Conservation (phyloP, 805 yeast species). For the Henningerozyma blattae region DNA sequence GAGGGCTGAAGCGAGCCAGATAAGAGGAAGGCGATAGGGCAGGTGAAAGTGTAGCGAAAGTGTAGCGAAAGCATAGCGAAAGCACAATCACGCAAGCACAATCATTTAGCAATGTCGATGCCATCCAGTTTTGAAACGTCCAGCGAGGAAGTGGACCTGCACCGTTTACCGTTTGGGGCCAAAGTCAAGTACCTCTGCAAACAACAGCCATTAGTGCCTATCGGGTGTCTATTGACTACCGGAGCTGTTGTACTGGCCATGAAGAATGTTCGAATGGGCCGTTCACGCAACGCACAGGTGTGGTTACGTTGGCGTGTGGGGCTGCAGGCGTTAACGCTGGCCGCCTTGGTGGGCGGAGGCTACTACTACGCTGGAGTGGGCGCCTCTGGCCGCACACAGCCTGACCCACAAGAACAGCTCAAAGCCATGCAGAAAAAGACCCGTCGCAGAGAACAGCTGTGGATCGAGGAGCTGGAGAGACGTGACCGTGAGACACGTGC, state of each 20-base stretch:
- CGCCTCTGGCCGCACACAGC: no score
- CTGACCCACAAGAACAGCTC: no score
- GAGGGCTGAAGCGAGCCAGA: no score
- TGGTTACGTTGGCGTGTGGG: conserved; percentile 88
- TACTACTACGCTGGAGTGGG: conserved; percentile 33
- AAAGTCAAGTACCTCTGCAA: conserved; percentile 52
- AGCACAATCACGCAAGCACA: no score
- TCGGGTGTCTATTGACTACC: conserved; percentile 68
- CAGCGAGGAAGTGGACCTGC: conserved; percentile 12
- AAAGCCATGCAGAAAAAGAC: conserved; percentile 44
- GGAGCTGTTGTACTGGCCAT: conserved; percentile 77
- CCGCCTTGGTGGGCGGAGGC: conserved; percentile 76
- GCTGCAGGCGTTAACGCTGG: conserved; percentile 71
- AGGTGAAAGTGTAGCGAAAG: no score
- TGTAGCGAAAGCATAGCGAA: no score
- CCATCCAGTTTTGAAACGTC: conserved; percentile 27
- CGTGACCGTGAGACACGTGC: conserved; percentile 64
- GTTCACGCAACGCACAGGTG: conserved; percentile 62
- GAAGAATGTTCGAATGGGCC: conserved; percentile 59
- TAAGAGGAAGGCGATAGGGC: no score
- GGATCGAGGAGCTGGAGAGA: conserved; percentile 87
- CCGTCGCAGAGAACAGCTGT: conserved; percentile 66
- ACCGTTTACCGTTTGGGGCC: conserved; percentile 27
- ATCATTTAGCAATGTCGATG: conserved; percentile 2
- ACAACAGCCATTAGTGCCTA: conserved; percentile 82